Evolutionary conservation across 1,139 yeast species (phyloP).

Genomic region (Spencermartinsiella ligniputridi): DNA sequence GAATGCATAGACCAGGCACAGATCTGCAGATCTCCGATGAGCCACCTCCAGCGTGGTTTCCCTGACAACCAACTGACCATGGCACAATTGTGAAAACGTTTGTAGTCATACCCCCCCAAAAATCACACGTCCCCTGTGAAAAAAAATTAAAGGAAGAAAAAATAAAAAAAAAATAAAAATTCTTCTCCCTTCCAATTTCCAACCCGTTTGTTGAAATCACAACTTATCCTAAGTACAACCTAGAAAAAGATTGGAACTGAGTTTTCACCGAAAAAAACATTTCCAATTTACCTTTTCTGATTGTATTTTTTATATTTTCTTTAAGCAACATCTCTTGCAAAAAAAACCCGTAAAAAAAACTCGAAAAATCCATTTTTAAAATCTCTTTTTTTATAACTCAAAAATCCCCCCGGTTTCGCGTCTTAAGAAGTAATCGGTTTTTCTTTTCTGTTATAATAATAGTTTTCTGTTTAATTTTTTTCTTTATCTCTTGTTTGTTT

Average conservation of each 20-base stretch:
- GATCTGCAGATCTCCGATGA: too few relatives aligned
- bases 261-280: constrained; percentile 4
- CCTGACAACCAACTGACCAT: too few relatives aligned
- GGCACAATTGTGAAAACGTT: too few relatives aligned
- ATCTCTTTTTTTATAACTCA: constrained; percentile 5
- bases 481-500: constrained; percentile 4
- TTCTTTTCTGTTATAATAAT: constrained; percentile 2
- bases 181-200: background rate
- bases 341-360: constrained; percentile 7
- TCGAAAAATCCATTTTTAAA: constrained; percentile 5
- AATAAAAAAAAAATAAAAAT: constrained; percentile 12
- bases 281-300: constrained; percentile 7
- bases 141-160: constrained; percentile 14
- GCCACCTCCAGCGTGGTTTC: too few relatives aligned
- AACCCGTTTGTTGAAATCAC: constrained; percentile 2
- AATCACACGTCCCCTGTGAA: too few relatives aligned
- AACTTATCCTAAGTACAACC: background rate
- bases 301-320: constrained; percentile 2
- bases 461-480: constrained; percentile 7
- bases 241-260: background rate
- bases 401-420: constrained; percentile 6
- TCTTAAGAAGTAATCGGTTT: constrained; percentile 1
- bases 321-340: constrained; percentile 1
- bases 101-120: too few relatives aligned
- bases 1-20: too few relatives aligned